Evolutionary conservation across 805 yeast genomes (phyloP), one percentile per base, ranked within the genome.

Genomic region (Yamadazyma kitorensis): DNA sequence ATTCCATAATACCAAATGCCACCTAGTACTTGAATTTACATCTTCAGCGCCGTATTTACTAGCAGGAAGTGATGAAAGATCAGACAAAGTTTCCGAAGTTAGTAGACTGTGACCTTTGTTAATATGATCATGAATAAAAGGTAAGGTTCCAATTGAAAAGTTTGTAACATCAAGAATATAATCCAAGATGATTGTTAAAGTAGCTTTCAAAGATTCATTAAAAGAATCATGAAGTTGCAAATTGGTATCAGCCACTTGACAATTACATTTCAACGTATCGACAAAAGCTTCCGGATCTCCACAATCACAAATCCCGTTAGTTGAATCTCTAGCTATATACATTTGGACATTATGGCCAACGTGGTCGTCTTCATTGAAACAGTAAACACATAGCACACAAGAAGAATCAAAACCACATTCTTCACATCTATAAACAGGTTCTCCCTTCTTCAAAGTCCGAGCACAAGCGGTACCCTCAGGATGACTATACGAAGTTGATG

Each of bases 321-420:
- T 66, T 9, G 47, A 47, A 3, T 74, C 79, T 4, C 52, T 44
- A 4, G 83, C 68, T 10, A 63, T 64, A 51, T 68, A 75, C 34
- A 71, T 69, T 18, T 68, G 59, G 6, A 85, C 84, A 40, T 75
- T 75, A 51, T 85, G 95, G 33, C 70, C 79, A 10, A 57, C 51
- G 53, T 85, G 95, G 47, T 82, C 86, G 4, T 71, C 72, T 35
- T 73, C 70, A 52, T 82, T 80, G 60, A 82, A 85, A 54, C 95
- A 85, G 45, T 77, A 61, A 9, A 71, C 74, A 57, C 95, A 85
- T 17, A 85, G 53, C 21, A 86, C 88, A 64, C 94, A 85, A 0
- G 89, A 81, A 6, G 77, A 78, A 56, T 85, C 95, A 40, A 72
- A 74, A 0, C 85, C 86, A 64, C 95, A 85, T 38, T 83, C 86